Evolutionary conservation across 345 rosid genomes (phyloP), one percentile per base, ranked within the genome.

Genomic region (Balakata baccata): DNA sequence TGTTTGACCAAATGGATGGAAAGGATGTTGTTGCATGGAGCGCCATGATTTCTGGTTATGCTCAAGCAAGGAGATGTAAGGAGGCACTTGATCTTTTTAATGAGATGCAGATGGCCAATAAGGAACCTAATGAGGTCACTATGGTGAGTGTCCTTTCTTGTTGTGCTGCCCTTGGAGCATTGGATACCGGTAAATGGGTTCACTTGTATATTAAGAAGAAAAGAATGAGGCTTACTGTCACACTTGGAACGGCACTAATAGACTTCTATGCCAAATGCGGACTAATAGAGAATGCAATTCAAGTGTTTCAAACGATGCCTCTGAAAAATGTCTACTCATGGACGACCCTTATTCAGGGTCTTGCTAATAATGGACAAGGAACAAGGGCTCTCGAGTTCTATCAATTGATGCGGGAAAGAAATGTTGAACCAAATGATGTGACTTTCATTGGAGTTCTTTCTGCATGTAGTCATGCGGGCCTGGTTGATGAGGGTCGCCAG

Each of bases 321-420:
- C 14, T 25, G 63, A 79, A 77, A 70, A 84, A 79, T 65, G 81
- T 77, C 38, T 74, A 75, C 39, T 54, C 80, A 11, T 84, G 87
- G 87, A 81, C 83, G 20, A 80, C 62, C 50, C 63, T 84, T 53
- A 82, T 84, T 67, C 85, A 79, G 66, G 85, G 85, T 72, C 84
- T 84, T 68, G 85, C 87, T 37, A 72, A 60, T 70, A 81, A 81
- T 17, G 87, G 87, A n/a, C 81, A 81, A 37, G 85, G 87, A 7
- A 39, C 61, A 72, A 66, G 69, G 69, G 85, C 85, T 37, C 76
- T 81, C 11, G 66, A 72, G 46, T 77, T 74, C 66, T 84, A 78
- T 64, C 54, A 58, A 16, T 47, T 78, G 74, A 81, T 84, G 86
- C 75, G 18, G 25, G 66, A 76, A 37, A 70, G 56, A 67, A 67